Percentiles rank a stretch among this genome's conserved stretches.
phyloP scores from a whole-genome alignment of 371 early-diverging fungal genomes.

The Syncephalastrum monosporum region DNA sequence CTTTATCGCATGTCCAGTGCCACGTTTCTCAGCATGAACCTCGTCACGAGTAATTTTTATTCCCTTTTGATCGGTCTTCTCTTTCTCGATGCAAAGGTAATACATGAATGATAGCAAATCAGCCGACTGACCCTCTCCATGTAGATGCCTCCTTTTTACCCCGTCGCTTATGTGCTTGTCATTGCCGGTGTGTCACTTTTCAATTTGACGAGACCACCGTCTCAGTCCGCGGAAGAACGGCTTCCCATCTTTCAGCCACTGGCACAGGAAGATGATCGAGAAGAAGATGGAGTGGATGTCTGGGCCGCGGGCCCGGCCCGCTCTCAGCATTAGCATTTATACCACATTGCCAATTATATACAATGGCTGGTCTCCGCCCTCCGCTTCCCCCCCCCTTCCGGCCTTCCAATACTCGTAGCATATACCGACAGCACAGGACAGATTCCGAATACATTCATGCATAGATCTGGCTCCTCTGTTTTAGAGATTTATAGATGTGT shows the following conservation, averaged over 20 bases:
- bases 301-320: not conserved
- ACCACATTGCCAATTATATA: too few species aligned
- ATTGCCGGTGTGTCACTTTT: constrained; percentile 27
- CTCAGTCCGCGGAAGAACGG: too few species aligned
- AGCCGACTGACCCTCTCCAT: not conserved
- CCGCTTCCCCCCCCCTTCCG: too few species aligned
- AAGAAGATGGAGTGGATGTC: not conserved
- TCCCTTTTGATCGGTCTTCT: constrained; percentile 36
- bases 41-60: constrained; percentile 46
- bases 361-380: too few species aligned
- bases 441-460: too few species aligned
- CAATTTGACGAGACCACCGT: constrained; percentile 24
- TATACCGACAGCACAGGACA: too few species aligned
- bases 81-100: constrained; percentile 36
- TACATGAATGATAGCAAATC: not conserved
- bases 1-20: constrained; percentile 40
- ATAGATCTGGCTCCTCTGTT: too few species aligned
- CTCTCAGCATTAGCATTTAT: too few species aligned
- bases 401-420: too few species aligned
- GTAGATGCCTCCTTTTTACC: constrained; percentile 40
- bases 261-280: not conserved
- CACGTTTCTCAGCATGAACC: constrained; percentile 41
- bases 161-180: constrained; percentile 37
- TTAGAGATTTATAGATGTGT: too few species aligned
- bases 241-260: constrained; percentile 1